These are phyloP conservation scores for Taphrina deformans DNA, from an alignment of 1,139 yeast genomes.

Conservation along the genomic window DNA sequence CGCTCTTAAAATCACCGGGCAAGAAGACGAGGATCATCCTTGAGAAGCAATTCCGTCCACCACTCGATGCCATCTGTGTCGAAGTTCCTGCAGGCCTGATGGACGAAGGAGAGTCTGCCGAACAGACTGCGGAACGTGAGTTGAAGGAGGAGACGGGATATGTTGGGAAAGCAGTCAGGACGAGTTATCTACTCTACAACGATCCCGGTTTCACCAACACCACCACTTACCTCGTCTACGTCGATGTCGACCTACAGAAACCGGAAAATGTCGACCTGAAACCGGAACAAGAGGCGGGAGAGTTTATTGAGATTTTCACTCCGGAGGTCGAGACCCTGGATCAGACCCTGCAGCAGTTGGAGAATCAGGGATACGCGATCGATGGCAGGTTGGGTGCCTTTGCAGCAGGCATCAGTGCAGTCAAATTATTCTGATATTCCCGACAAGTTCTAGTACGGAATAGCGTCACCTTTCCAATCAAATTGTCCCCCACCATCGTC, in stretches of 20 bases:
- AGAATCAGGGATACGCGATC: slow-evolving; percentile 32
- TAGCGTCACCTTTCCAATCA: slow-evolving; percentile 33
- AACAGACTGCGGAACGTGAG: slow-evolving; percentile 81
- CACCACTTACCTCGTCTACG: slow-evolving; percentile 74
- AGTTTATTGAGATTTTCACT: slow-evolving; percentile 32
- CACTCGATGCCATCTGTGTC: slow-evolving; percentile 46
- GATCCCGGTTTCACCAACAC: slow-evolving; percentile 94
- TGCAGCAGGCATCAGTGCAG: slow-evolving; percentile 31
- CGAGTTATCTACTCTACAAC: slow-evolving; percentile 64
- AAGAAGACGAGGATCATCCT: slow-evolving; percentile 28
- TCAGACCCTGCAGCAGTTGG: slow-evolving; percentile 26
- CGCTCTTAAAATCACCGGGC: slow-evolving; percentile 30
- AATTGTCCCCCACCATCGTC: slow-evolving; percentile 24
- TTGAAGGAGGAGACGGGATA: slow-evolving; percentile 91
- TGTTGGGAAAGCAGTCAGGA: slow-evolving; percentile 59
- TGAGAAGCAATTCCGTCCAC: slow-evolving; percentile 35
- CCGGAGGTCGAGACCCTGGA: slow-evolving; percentile 27
- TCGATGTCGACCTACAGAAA: slow-evolving; percentile 68
- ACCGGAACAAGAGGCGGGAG: slow-evolving; percentile 74
- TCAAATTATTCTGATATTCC: slow-evolving; percentile 4
- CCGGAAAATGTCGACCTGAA: slow-evolving; percentile 66
- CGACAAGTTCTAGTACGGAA: slow-evolving; percentile 30
- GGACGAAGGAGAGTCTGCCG: slow-evolving; percentile 78
- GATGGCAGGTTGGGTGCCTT: slow-evolving; percentile 34
- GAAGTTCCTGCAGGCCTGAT: slow-evolving; percentile 95